Evolutionary conservation across 78 protist species (phyloP).

Genomic region (Mastigamoeba balamuthi): DNA sequence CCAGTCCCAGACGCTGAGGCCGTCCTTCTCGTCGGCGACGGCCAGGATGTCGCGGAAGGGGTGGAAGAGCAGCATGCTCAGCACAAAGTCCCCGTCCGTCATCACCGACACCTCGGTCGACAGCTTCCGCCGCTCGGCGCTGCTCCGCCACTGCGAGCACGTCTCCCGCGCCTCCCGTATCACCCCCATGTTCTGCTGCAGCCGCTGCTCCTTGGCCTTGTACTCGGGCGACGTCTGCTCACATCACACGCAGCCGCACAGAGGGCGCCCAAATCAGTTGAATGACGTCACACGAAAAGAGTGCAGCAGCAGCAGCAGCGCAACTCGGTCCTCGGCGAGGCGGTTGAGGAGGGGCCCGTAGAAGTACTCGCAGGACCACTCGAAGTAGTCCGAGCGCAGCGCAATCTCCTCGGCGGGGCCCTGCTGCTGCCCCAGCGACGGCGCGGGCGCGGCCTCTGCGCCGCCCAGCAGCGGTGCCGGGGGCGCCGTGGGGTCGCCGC

Average conservation of each 20-base stretch:
- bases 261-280: too few relatives aligned
- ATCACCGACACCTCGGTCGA: too few relatives aligned
- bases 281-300: too few relatives aligned
- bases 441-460: conserved; percentile 26
- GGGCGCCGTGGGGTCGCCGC: conserved; percentile 27
- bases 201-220: too few relatives aligned
- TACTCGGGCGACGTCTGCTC: too few relatives aligned
- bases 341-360: conserved; percentile 20
- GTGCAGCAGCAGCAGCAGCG: too few relatives aligned
- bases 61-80: conserved; percentile 44
- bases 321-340: background rate
- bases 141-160: too few relatives aligned
- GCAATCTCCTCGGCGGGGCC: conserved; percentile 7
- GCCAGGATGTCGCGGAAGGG: conserved; percentile 37
- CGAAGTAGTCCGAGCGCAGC: conserved; percentile 29
- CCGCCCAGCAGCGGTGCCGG: conserved; percentile 51
- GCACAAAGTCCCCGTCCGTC: too few relatives aligned
- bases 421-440: conserved; percentile 1
- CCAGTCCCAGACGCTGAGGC: background rate
- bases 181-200: background rate
- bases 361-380: conserved; percentile 45
- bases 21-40: conserved; percentile 26
- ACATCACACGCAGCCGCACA: too few relatives aligned
- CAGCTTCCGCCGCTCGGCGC: too few relatives aligned
- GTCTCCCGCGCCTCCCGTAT: too few relatives aligned